Evolutionary conservation across 2,329 filamentous ascomycete genomes (phyloP), one percentile per base, ranked within the genome.

Genomic region (Alternaria tenuissima): DNA sequence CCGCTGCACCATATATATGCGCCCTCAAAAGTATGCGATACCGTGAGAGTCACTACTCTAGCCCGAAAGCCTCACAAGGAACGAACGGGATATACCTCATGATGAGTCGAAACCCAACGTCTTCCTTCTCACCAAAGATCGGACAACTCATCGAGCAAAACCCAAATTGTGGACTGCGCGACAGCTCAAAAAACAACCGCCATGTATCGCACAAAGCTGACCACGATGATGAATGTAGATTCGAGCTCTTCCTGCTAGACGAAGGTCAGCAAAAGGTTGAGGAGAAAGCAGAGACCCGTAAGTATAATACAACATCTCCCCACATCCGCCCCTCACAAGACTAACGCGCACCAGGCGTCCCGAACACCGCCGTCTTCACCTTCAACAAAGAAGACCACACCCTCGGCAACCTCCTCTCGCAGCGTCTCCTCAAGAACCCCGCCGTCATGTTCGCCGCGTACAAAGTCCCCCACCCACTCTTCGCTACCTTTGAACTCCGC

Each of bases 371-470:
- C 9, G 91, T 97, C 80, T 99, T 99, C 82, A 89, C 92, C 60
- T 89, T 99, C 81, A 92, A 93, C 81, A 98, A 97, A 80, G 95
- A 99, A 79, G 95, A 99, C 72, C 94, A 97, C 81, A 97, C 94
- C 1, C 87, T 99, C 26, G 95, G 90, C 71, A 97, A 99, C 79
- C 86, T 99, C 57, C 86, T 99, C 57, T 87, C 91, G 48, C 89
- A 92, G 73, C 92, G 94, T 72, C 90, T 99, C 58, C 89, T 95
- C 81, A 89, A 91, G 78, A 91, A 92, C 72, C 87, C 88, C 18
- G 90, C 96, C 76, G 91, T 99, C 70, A 84, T 91, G 71, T 96
- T 98, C 85, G 89, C 94, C 61, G 95, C 91, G 12, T 99, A 99
- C 85, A 96, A 96, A 81, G 88, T 87, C 43, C 76, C 78, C 39